A percentile compares a stretch with the other conserved stretches of the same genome.
These are phyloP conservation scores for Cladobotryum mycophilum DNA, from an alignment of 2,329 filamentous ascomycete genomes.

Conservation along the genomic window DNA sequence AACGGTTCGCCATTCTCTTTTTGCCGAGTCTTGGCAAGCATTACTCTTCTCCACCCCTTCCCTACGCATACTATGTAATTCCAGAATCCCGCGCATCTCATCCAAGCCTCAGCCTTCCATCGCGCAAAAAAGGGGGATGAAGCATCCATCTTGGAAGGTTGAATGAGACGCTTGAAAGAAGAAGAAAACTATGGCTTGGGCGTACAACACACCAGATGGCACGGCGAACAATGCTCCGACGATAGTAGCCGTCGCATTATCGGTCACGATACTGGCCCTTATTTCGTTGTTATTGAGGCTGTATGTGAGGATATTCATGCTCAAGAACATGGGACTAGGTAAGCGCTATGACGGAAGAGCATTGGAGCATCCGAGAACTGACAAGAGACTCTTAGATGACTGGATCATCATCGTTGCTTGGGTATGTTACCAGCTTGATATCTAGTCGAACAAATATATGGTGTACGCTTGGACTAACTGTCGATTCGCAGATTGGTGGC, in stretches of 20 bases:
- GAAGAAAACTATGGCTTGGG: slow-evolving; percentile 29
- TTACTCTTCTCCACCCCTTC: no score
- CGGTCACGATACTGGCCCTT: slow-evolving; percentile 26
- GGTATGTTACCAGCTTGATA: slow-evolving; percentile 19
- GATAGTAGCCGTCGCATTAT: slow-evolving; percentile 24
- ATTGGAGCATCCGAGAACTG: no score
- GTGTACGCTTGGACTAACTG: not conserved
- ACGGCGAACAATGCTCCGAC: slow-evolving; percentile 28
- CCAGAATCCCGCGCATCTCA: no score
- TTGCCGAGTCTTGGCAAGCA: no score
- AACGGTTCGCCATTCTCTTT: no score
- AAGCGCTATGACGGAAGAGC: slow-evolving; percentile 1
- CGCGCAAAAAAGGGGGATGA: no score
- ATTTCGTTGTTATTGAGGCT: slow-evolving; percentile 25
- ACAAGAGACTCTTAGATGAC: slow-evolving; percentile 11
- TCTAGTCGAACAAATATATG: not conserved
- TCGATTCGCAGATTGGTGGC: slow-evolving; percentile 20
- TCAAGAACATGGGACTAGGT: slow-evolving; percentile 27
- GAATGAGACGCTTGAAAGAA: not conserved
- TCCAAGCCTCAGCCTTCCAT: no score
- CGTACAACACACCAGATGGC: slow-evolving; percentile 27
- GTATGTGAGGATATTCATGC: slow-evolving; percentile 27
- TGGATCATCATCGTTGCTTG: slow-evolving; percentile 16
- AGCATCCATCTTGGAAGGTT: no score
- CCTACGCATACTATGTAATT: no score